Conservation (phyloP, 139 green algal genomes). For the Tetradesmus obliquus region DNA sequence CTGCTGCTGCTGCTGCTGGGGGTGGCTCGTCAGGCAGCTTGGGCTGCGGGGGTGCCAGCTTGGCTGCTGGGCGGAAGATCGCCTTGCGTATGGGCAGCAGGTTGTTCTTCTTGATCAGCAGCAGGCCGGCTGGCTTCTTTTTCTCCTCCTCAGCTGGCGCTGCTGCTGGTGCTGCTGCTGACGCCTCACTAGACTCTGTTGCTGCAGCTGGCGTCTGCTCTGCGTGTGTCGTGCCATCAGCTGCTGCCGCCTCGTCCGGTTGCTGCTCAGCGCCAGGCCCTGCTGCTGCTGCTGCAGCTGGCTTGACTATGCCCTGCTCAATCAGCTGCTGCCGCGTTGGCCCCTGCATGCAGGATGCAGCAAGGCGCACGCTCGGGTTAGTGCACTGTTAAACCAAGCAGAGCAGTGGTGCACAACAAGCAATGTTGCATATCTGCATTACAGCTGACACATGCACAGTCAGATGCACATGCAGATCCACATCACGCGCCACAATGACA, state of each 20-base stretch:
- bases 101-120: constrained; percentile 49
- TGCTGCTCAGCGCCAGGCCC: not conserved
- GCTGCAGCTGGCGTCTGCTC: not conserved
- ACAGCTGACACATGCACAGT: no score
- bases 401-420: not conserved
- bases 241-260: not conserved
- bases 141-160: not conserved
- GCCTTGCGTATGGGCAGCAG: constrained; percentile 43
- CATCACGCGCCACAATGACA: no score
- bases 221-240: not conserved
- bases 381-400: not conserved
- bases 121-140: constrained; percentile 19
- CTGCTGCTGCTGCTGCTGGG: constrained; percentile 2
- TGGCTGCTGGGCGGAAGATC: constrained; percentile 44
- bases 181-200: not conserved
- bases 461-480: no score
- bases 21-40: not conserved
- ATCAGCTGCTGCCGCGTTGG: constrained; percentile 26
- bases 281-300: constrained; percentile 8
- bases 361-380: not conserved
- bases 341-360: not conserved
- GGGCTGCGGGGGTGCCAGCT: not conserved
- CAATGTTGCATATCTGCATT: not conserved
- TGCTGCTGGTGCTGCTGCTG: constrained; percentile 19
- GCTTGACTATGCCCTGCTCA: constrained; percentile 19